Evolutionary conservation across 148 eudicot species (phyloP), one percentile per base, ranked within the genome.

Genomic region (Rhododendron williamsianum): DNA sequence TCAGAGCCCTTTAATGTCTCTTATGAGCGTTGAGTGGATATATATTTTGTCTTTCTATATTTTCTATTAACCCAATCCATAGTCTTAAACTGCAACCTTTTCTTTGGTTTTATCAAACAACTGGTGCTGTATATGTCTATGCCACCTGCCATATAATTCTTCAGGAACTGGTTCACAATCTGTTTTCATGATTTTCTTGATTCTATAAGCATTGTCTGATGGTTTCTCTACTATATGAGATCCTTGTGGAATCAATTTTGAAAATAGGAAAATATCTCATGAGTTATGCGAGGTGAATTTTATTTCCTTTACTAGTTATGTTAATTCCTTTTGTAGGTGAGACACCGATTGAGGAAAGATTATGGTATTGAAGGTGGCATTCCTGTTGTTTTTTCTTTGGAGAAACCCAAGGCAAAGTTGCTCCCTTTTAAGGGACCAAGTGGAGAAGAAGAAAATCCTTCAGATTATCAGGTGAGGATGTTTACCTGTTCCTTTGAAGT

Each of bases 301-400:
- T 85, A 43, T 58, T 48, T 9, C 33, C 56, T 65, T 21, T 49
- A 76, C 38, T 30, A 12, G 41, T 71, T 71, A n/a, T 21, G 58
- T 56, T 56, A n/a, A 52, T 83, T 30, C 87, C 13, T 84, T 91
- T 84, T 86, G 86, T 91, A 97, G 99, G 99, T 97, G 33, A 91
- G 99, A 83, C 92, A 95, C 69, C 98, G 98, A 49, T 82, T 97
- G 85, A 91, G 92, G 89, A 94, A 90, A 92, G 98, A 97, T 36
- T 85, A 94, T 89, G 98, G 98, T 67, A 97, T 97, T 88, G 99
- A 97, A 90, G 98, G 98, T 84, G 99, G 99, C 84, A 92, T 97
- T 86, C 98, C 99, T 84, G 98, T 97, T 41, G 98, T 97, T 87
- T 95, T 97, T 87, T 97, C 99, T 18, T 89, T 97, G 82, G 99